Evolutionary conservation across 805 yeast genomes (phyloP).

Genomic region (Spathaspora sp.): DNA sequence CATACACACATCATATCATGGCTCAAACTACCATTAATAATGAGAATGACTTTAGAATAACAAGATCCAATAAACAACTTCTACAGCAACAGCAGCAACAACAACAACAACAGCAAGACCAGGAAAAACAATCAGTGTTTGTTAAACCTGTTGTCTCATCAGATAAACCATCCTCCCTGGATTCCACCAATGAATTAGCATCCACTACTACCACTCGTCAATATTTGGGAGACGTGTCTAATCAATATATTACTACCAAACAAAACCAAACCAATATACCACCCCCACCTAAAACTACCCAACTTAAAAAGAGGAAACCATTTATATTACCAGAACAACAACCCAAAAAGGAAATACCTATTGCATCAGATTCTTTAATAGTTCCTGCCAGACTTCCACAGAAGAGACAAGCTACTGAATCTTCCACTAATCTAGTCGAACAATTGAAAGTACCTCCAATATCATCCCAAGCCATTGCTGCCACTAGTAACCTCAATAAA

Average conservation of each 20-base stretch:
- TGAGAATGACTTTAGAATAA: conserved; percentile 37
- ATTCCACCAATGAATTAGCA: neutral
- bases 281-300: neutral
- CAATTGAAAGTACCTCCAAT: conserved; percentile 16
- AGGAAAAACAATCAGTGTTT: neutral
- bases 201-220: conserved; percentile 13
- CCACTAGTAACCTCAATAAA: conserved; percentile 22
- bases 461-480: conserved; percentile 2
- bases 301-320: conserved; percentile 22
- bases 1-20: conserved; percentile 5
- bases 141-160: neutral
- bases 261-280: conserved; percentile 5
- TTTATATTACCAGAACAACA: conserved; percentile 26
- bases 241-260: conserved; percentile 22
- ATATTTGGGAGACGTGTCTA: conserved; percentile 37
- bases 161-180: neutral
- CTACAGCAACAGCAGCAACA: neutral
- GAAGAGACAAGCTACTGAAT: conserved; percentile 56
- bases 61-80: conserved; percentile 21
- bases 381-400: conserved; percentile 36
- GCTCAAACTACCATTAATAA: conserved; percentile 21
- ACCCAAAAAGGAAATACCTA: conserved; percentile 13
- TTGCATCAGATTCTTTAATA: conserved; percentile 1
- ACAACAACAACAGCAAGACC: conserved; percentile 1
- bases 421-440: conserved; percentile 43